A percentile compares a stretch with the other conserved stretches of the same genome.
Evolutionary conservation across 2,329 filamentous ascomycete genomes (phyloP).

Genomic region (Xylaria digitata): DNA sequence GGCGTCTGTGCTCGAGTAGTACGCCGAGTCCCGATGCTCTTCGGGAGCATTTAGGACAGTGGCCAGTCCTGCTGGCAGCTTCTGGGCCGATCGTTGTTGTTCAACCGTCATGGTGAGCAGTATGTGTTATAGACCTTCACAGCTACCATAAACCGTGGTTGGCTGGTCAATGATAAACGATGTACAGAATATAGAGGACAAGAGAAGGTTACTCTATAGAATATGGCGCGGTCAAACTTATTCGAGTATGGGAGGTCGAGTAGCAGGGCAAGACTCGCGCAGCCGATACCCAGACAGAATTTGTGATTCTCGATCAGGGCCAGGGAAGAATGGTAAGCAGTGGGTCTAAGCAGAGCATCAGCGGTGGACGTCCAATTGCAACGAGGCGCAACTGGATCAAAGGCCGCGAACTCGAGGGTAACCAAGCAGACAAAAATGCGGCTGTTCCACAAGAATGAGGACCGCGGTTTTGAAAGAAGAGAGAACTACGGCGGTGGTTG

Average conservation of each 20-base stretch:
- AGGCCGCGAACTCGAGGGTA: constrained; percentile 32
- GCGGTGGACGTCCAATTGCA: constrained; percentile 45
- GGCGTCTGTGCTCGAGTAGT: constrained; percentile 61
- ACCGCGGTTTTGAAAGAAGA: constrained; percentile 20
- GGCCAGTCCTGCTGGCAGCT: constrained; percentile 61
- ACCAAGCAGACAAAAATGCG: constrained; percentile 15
- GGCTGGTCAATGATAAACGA: constrained; percentile 11
- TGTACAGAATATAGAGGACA: constrained; percentile 3
- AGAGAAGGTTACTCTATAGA: constrained; percentile 14
- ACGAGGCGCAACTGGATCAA: constrained; percentile 45
- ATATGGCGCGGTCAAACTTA: constrained; percentile 16
- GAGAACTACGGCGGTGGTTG: constrained; percentile 28
- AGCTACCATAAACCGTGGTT: constrained; percentile 1
- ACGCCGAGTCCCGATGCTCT: constrained; percentile 64
- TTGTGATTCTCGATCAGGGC: constrained; percentile 13
- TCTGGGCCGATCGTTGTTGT: constrained; percentile 53
- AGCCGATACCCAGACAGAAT: constrained; percentile 2
- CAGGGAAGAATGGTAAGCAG: constrained; percentile 32
- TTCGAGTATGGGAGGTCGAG: constrained; percentile 13
- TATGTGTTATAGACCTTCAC: constrained; percentile 2
- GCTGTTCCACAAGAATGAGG: constrained; percentile 12
- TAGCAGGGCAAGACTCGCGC: constrained; percentile 20
- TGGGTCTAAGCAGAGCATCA: constrained; percentile 43
- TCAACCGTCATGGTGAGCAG: constrained; percentile 52
- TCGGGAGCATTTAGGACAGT: constrained; percentile 64